Evolutionary conservation across 306 rosid genomes (phyloP), one percentile per base, ranked within the genome.

Genomic region (Begonia fuchsioides): DNA sequence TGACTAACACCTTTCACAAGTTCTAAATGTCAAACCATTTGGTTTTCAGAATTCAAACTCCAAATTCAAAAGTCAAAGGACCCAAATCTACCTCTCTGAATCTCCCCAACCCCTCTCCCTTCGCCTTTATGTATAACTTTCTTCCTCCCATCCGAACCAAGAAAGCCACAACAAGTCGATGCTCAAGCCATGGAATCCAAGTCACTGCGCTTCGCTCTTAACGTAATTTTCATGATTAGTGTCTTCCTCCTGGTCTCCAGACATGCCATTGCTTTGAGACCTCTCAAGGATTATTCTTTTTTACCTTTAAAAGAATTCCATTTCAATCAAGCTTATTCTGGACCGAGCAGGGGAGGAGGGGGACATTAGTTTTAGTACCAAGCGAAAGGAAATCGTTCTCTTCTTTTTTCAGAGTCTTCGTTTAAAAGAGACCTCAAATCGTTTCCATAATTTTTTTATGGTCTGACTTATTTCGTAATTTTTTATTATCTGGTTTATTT

Each of bases 251-350:
- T 76, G 52, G 47, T 78, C 43, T 59, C 70, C 55, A 43, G 46
- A 14, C 65, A 69, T 20, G 80, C 57, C 43, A 73, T 78, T 15
- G 74, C 68, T 32, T 60, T 47, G 10, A 71, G 87, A 58, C 51
- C 43, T 49, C 57, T 69, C 48, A 41, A 54, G 41, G 59, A 51
- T 43, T 14, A 54, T 57, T 9, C 49, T 13, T 51, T 39, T 9
- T 12, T 54, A 12, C 13, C 54, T 14, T 11, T 43, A 2, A 50
- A 43, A 12, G 44, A 43, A 59, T 59, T 51, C 6, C 38, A 52
- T 15, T 2, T 48, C 9, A 47, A 41, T 51, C 57, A 53, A 66
- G 71, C 65, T 62, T 50, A 67, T 50, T 75, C 76, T 0, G 74
- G 76, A 2, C 76, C 81, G 9, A 75, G 71, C 68, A 64, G 8